A percentile compares a stretch with the other conserved stretches of the same genome.
Evolutionary conservation across 2,329 filamentous ascomycete genomes (phyloP).

Genomic region (Phialocephala subalpina): DNA sequence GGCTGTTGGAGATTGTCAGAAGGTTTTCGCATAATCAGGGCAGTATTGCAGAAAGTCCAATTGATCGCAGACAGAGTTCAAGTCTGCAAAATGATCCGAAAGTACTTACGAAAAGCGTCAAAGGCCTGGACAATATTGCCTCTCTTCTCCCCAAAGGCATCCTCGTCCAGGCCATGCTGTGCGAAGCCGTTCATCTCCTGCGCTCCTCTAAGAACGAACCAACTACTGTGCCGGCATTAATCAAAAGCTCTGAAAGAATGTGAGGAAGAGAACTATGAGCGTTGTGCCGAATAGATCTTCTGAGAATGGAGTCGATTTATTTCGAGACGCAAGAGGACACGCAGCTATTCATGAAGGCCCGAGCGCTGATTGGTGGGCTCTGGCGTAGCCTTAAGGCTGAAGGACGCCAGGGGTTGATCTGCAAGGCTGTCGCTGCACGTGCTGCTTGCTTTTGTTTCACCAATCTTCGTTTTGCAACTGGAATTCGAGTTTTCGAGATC

Average conservation of each 20-base stretch:
- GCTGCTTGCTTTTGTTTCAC: not conserved
- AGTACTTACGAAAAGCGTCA: constrained; percentile 89
- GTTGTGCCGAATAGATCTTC: constrained; percentile 28
- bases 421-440: not conserved
- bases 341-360: constrained; percentile 19
- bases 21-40: not conserved
- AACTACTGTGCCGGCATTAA: constrained; percentile 24
- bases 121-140: constrained; percentile 82
- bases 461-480: not conserved
- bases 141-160: constrained; percentile 78
- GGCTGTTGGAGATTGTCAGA: constrained; percentile 58
- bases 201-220: constrained; percentile 13
- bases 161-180: constrained; percentile 76
- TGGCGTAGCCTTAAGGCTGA: constrained; percentile 35
- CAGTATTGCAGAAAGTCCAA: not conserved
- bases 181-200: constrained; percentile 77
- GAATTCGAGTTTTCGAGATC: not conserved
- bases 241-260: constrained; percentile 18
- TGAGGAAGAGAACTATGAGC: constrained; percentile 6
- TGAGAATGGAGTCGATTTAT: constrained; percentile 22
- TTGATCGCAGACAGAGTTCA: not conserved
- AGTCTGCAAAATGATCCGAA: not conserved
- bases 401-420: not conserved
- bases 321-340: constrained; percentile 31
- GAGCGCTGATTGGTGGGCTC: constrained; percentile 17